Evolutionary conservation across 768 basidiomycete genomes (phyloP), one percentile per base, ranked within the genome.

Genomic region (Pisolithus tinctorius): DNA sequence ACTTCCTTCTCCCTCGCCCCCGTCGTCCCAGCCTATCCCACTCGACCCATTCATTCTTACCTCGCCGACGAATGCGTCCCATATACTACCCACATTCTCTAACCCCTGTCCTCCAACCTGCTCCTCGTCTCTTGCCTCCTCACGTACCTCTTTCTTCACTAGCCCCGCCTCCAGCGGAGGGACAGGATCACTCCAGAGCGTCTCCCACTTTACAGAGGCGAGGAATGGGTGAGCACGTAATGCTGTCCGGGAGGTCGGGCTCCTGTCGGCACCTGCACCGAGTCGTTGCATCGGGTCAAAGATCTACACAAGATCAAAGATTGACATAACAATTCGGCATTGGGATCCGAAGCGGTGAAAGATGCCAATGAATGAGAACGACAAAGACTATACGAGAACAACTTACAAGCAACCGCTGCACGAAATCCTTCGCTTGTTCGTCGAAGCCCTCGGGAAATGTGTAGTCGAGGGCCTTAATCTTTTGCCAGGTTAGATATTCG

Each of bases 401-500:
- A 47, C 45, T 31, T 43, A 95, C 92, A 57, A 99, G 70, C 4
- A 98, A 76, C 50, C 74, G 76, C 59, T 80, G 74, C 17, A 98
- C 78, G 44, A 99, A 74, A 66, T 92, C 89, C 58, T 81, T 80
- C 4, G 92, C 93, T 38, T 84, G 77, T 42, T 76, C 72, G 60
- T 95, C 90, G 60, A 96, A 94, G 1, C 81, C 86, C 8, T 86
- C 83, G 0, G 95, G 93, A 63, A 93, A 90, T 20, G 80, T 74
- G 70, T 93, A 97, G 42, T 95, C 87, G 44, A 89, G 74, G 42
- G 82, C 77, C 69, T 93, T 88, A 69, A 98, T 90, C 71, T 92
- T 93, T 63, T 96, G 86, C 80, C 93, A 94, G 30, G 88, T 96
- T 53, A 96, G 80, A 63, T 94, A 97, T 53, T 97, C 92, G 0